These are phyloP conservation scores for Mangifera indica DNA, from an alignment of 345 rosid genomes.

Conservation along the genomic window DNA sequence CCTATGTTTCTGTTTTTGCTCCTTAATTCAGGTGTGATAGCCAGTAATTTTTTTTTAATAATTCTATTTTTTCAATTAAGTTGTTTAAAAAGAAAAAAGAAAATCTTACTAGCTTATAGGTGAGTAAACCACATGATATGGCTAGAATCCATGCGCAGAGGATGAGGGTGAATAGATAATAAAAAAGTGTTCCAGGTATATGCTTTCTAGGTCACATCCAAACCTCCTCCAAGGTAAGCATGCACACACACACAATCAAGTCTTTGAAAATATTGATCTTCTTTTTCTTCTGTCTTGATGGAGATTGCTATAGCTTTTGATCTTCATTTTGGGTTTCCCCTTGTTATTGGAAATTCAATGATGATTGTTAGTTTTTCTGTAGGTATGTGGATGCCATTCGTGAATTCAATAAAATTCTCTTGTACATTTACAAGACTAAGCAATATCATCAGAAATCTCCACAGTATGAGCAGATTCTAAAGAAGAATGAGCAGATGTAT, in stretches of 20 bases:
- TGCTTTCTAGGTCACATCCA: not conserved
- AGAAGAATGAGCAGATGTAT: slow-evolving; percentile 99
- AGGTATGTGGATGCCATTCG: slow-evolving; percentile 95
- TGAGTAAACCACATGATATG: not conserved
- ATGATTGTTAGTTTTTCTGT: slow-evolving; percentile 4
- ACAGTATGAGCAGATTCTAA: slow-evolving; percentile 90
- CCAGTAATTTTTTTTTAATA: not conserved
- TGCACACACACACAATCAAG: not conserved
- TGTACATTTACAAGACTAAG: slow-evolving; percentile 93
- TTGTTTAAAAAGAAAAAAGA: not conserved
- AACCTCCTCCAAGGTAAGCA: too few species aligned
- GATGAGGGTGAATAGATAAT: not conserved
- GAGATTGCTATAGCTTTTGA: not conserved
- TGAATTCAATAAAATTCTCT: slow-evolving; percentile 91
- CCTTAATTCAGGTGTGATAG: not conserved
- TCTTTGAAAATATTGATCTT: not conserved
- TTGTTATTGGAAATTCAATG: slow-evolving; percentile 10
- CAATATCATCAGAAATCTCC: slow-evolving; percentile 89
- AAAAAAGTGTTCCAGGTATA: not conserved
- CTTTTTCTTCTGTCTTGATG: not conserved
- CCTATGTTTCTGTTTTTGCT: not conserved
- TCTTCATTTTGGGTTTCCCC: not conserved
- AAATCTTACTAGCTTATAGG: not conserved
- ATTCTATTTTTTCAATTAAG: not conserved
- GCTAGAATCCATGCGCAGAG: not conserved